Percentiles rank a stretch among this genome's conserved stretches.
Conservation (phyloP, 2,329 filamentous ascomycete genomes). For the Neoarthrinium moseri region DNA sequence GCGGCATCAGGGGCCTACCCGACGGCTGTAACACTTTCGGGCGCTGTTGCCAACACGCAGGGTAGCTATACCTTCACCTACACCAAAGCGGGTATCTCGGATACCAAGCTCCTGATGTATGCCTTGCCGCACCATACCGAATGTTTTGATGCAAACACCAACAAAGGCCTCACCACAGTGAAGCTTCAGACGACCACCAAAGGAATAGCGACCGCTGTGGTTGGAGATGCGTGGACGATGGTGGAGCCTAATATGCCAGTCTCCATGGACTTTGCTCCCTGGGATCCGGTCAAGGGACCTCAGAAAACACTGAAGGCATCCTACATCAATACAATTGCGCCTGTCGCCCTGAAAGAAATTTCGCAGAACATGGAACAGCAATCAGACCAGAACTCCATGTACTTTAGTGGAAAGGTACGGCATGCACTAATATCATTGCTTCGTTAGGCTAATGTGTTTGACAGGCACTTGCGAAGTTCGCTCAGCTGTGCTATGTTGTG, state of each 20-base stretch:
- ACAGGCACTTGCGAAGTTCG: conserved; percentile 75
- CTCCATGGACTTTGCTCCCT: conserved; percentile 76
- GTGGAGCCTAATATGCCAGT: conserved; percentile 70
- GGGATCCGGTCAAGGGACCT: conserved; percentile 56
- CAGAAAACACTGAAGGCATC: conserved; percentile 45
- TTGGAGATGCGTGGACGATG: conserved; percentile 76
- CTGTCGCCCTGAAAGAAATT: conserved; percentile 69
- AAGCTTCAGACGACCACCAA: conserved; percentile 81
- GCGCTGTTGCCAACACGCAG: conserved; percentile 52
- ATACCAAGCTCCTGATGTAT: conserved; percentile 73
- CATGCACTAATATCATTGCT: conserved; percentile 8
- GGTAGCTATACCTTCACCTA: conserved; percentile 76
- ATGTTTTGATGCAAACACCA: conserved; percentile 64
- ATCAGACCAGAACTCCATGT: conserved; percentile 81
- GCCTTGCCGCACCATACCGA: conserved; percentile 82
- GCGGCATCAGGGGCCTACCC: conserved; percentile 74
- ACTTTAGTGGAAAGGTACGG: conserved; percentile 79
- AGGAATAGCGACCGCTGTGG: conserved; percentile 71
- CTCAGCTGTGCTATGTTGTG: conserved; percentile 63
- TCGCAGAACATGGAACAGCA: conserved; percentile 73
- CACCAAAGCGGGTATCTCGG: conserved; percentile 64
- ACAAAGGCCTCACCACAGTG: conserved; percentile 51
- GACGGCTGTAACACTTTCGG: conserved; percentile 61
- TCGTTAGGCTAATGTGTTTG: conserved; percentile 19
- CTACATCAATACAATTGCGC: conserved; percentile 59